Percentiles rank a stretch among this genome's conserved stretches.
Evolutionary conservation across 73 alveolate genomes (phyloP).

Genomic region (Uronychia setigera): DNA sequence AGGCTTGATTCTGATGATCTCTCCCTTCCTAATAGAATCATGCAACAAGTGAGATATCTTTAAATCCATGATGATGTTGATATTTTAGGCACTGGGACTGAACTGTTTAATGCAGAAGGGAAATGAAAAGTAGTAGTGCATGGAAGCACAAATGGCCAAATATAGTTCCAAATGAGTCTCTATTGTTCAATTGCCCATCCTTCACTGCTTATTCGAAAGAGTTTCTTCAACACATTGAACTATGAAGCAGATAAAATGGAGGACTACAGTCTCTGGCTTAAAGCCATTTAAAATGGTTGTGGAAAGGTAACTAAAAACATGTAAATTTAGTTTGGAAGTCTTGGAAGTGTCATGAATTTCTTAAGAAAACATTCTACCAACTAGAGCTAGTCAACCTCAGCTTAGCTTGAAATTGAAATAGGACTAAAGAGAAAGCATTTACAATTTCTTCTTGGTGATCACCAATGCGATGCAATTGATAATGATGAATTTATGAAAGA

Average conservation of each 20-base stretch:
- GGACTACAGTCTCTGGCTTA: constrained; percentile 49
- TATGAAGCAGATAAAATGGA: constrained; percentile 15
- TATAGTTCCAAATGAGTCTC: constrained; percentile 55
- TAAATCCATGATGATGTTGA: constrained; percentile 34
- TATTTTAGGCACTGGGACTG: constrained; percentile 47
- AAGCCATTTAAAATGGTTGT: too few species aligned
- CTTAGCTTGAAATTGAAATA: too few species aligned
- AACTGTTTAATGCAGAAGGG: constrained; percentile 34
- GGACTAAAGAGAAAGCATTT: too few species aligned
- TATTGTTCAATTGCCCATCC: constrained; percentile 74
- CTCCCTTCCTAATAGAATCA: constrained; percentile 47
- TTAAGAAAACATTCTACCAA: too few species aligned
- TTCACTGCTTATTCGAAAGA: constrained; percentile 34
- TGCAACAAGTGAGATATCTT: constrained; percentile 32
- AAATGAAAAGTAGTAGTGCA: constrained; percentile 4
- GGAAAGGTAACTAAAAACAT: too few species aligned
- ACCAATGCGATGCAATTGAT: too few species aligned
- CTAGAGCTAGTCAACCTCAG: too few species aligned
- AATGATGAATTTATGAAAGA: too few species aligned
- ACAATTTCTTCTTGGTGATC: too few species aligned
- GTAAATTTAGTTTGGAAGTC: too few species aligned
- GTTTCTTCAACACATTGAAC: background rate
- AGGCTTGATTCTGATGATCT: constrained; percentile 76
- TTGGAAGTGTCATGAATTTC: too few species aligned
- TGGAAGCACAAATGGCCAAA: constrained; percentile 29